Evolutionary conservation across 768 basidiomycete species (phyloP), one percentile per base, ranked within the genome.

Genomic region (Agaricus blazei): DNA sequence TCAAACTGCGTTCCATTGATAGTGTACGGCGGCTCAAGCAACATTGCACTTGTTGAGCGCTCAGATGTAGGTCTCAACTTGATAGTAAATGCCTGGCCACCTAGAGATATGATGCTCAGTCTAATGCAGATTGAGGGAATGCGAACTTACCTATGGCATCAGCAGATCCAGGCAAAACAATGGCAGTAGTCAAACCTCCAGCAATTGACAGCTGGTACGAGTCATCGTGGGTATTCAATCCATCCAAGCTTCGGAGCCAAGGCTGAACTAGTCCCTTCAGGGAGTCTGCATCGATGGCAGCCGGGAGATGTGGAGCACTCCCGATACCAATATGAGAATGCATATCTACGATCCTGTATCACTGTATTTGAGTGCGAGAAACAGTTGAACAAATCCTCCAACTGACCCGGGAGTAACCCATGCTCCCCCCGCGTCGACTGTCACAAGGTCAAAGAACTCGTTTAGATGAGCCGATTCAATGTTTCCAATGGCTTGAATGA

Each of bases 11-110:
- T 69, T 26, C 66, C 69, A 62, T 85, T 80, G 66, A 79, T 51
- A 46, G 67, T 59, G 56, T 68, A 68, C 9, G 92, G 91, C 28
- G 90, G 85, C 59, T 95, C 93, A 24, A 95, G 71, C 4, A 91
- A 69, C 83, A 90, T 85, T 3, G 87, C 82, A 12, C 82, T 79
- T 3, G 89, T 78, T 0, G 88, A 85, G 31, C 84, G 79, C 59
- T 90, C 88, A 19, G 73, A 60, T 0, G 90, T 93, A 54, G 81
- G 80, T 38, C 93, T 78, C 15, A 89, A 70, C 68, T 94, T 94
- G 63, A 94, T 82, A 48, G 84, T 78, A 64, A 92, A 94, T 0
- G 89, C 90, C 65, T 93, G 90, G 9, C 91, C 91, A 48, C 88
- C 89, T 77, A 56, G 8, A 26, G 15, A 44, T 29, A 46, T 34